These are phyloP conservation scores for Penicillium taxi DNA, from an alignment of 495 filamentous ascomycete genomes.

Conservation along the genomic window DNA sequence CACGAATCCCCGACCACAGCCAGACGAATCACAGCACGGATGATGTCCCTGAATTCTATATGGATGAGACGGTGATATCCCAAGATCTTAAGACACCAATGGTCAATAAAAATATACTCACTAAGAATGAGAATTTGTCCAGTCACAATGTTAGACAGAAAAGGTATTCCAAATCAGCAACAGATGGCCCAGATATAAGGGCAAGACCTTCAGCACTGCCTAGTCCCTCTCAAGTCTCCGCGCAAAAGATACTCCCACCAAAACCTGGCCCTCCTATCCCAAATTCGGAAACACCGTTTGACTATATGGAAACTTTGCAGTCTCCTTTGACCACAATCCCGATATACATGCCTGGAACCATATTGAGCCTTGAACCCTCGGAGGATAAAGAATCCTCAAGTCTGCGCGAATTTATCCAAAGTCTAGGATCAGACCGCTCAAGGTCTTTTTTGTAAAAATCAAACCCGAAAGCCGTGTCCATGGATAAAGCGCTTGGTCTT, in stretches of 20 bases:
- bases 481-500: conserved; percentile 16
- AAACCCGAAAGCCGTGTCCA: conserved; percentile 16
- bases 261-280: neutral
- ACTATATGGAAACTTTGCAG: no score
- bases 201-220: no score
- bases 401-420: conserved; percentile 13
- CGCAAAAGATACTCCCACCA: no score
- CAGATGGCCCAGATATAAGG: no score
- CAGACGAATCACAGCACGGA: neutral
- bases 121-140: conserved; percentile 24
- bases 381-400: neutral
- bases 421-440: conserved; percentile 7
- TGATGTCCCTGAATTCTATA: conserved; percentile 13
- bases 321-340: conserved; percentile 24
- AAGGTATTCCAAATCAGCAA: neutral
- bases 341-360: conserved; percentile 12
- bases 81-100: neutral
- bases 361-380: no score
- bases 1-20: neutral
- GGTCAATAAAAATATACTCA: conserved; percentile 8
- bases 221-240: no score
- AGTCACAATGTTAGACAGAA: conserved; percentile 8
- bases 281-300: neutral
- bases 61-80: conserved; percentile 11
- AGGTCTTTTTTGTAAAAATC: conserved; percentile 9